Base-by-base conservation (phyloP, 805 yeast species). In the Ogataea paraovalis region DNA sequence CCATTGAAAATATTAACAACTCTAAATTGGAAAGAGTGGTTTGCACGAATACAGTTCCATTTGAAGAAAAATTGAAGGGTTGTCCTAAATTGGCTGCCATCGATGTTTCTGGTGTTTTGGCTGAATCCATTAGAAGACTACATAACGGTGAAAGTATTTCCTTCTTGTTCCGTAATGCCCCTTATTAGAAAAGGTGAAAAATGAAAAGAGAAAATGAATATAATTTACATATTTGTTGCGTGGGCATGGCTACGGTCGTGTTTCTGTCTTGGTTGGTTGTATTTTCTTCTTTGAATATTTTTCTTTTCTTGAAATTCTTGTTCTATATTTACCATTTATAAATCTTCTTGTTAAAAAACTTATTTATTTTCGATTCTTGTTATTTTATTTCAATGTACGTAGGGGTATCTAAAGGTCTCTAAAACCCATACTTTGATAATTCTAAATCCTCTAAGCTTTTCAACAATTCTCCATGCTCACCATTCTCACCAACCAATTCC, bases 101-200 rank as follows among this genome's bases (percentile, higher is more conserved):
- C 48, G 94, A 87, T 67, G 78, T 87, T 41, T 76, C 85, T 55
- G 79, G 87, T 33, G 86, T 83, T 7, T 69, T 87, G 51, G 92
- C 92, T 27, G 95, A 87, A 68, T 83, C 90, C 52, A 80, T 87
- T 51, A 81, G 95, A 72, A 80, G 95, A 69, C 75, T 87, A 64
- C 95, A 87, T 67, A 85, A 86, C 59, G 95, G 95, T 69, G 95
- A 87, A 70, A 83, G 91, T 67, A 82, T 87, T 48, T 83, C 90
- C 10, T 87, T 83, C 67, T 72, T 87, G 53, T 87, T 87, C 69
- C 83, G 81, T 57, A 77, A 83, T 65, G 84, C 85, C 36, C 85
- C 86, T 21, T 60, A 63, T 39, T 67, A 52, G 14, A 18, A 16
- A n/a, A n/a, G n/a, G n/a, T n/a, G n/a, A n/a, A n/a, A n/a, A n/a